Evolutionary conservation across 306 rosid genomes (phyloP).

Genomic region (Quillaja saponaria): DNA sequence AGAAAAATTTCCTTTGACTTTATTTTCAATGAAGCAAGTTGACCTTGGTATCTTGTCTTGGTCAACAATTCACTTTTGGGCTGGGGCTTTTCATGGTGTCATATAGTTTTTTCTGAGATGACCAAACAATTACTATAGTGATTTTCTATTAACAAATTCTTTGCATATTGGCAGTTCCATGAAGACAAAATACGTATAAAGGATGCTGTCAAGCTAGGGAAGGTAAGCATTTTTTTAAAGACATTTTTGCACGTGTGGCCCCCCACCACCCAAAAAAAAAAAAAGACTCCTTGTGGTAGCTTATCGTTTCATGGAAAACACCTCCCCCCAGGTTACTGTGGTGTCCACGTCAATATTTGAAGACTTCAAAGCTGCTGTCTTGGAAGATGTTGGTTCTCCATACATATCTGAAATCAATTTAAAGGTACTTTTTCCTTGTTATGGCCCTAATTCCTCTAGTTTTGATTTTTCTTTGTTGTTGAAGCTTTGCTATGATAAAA

Average conservation of each 20-base stretch:
- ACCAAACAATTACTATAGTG: slow-evolving; percentile 3
- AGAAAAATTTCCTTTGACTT: too few species aligned
- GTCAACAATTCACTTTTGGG: too few species aligned
- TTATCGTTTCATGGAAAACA: slow-evolving; percentile 26
- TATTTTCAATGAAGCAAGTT: too few species aligned
- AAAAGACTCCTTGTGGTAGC: slow-evolving; percentile 26
- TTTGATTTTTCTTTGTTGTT: slow-evolving; percentile 24
- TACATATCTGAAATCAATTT: slow-evolving; percentile 71
- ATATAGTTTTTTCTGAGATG: not conserved
- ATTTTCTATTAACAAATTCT: slow-evolving; percentile 24
- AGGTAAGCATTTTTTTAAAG: slow-evolving; percentile 57
- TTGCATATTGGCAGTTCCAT: slow-evolving; percentile 60
- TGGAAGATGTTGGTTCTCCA: slow-evolving; percentile 57
- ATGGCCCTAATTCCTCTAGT: slow-evolving; percentile 9
- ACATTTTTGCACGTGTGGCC: too few species aligned
- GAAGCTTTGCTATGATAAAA: slow-evolving; percentile 5
- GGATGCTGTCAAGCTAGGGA: slow-evolving; percentile 71
- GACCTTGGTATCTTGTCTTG: too few species aligned
- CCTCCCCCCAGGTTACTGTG: slow-evolving; percentile 52
- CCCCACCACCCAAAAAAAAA: too few species aligned
- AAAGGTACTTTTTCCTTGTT: slow-evolving; percentile 53
- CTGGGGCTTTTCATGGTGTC: too few species aligned
- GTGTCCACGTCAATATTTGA: slow-evolving; percentile 65
- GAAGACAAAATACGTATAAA: slow-evolving; percentile 78
- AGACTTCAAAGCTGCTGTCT: slow-evolving; percentile 65